These are phyloP conservation scores for Psilocybe cyanescens DNA, from an alignment of 768 basidiomycete genomes.

Conservation along the genomic window DNA sequence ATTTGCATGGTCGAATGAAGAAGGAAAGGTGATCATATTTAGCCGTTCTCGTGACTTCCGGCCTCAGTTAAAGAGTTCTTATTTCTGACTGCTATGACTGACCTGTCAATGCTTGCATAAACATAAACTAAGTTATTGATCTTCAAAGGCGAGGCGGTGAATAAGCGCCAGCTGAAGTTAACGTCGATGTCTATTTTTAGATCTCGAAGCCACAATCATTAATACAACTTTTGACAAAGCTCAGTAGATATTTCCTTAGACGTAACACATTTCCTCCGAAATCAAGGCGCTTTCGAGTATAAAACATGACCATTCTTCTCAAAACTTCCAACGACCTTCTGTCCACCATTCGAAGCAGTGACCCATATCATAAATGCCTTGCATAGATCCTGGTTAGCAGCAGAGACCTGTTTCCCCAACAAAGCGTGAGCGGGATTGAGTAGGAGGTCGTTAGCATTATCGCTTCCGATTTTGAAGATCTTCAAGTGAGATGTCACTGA, in stretches of 20 bases:
- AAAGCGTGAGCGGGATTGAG: conserved; percentile 55
- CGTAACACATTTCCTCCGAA: too few relatives aligned
- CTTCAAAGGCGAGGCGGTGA: too few relatives aligned
- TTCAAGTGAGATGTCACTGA: conserved; percentile 33
- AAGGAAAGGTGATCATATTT: too few relatives aligned
- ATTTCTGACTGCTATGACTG: too few relatives aligned
- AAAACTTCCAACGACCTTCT: conserved; percentile 44
- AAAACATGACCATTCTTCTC: conserved; percentile 32
- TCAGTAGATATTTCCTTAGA: too few relatives aligned
- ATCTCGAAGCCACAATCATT: neutral
- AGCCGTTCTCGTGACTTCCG: too few relatives aligned
- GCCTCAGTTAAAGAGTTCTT: too few relatives aligned
- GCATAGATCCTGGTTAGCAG: conserved; percentile 32
- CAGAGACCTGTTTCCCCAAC: conserved; percentile 31
- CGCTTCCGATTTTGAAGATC: conserved; percentile 45
- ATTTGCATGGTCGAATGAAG: too few relatives aligned
- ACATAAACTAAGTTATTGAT: neutral
- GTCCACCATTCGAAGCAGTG: conserved; percentile 40
- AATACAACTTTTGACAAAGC: too few relatives aligned
- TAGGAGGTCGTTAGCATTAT: conserved; percentile 41
- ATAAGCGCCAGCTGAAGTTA: too few relatives aligned
- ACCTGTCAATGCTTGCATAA: too few relatives aligned
- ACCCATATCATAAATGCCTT: conserved; percentile 50
- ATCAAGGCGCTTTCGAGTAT: conserved; percentile 33
- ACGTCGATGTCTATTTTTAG: neutral